A percentile compares a stretch with the other conserved stretches of the same genome.
Conservation (phyloP, 192 early-diverging fungal genomes). For the Funneliformis mosseae region DNA sequence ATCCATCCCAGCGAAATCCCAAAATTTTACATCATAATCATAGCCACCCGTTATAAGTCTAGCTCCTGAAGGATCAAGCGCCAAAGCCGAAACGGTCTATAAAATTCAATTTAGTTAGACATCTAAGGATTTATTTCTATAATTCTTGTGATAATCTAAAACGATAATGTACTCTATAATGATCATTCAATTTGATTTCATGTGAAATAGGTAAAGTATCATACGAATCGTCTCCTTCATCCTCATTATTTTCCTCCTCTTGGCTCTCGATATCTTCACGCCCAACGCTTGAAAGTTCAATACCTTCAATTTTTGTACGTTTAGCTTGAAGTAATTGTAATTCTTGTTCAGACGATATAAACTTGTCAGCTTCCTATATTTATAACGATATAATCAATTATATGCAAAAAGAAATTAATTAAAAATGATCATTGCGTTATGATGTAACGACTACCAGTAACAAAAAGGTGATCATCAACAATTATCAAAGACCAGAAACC, state of each 20-base stretch:
- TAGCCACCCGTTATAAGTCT: slow-evolving; percentile 77
- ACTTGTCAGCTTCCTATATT: neutral
- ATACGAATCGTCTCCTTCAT: slow-evolving; percentile 33
- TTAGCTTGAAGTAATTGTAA: neutral
- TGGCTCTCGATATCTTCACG: slow-evolving; percentile 46
- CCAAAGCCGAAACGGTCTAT: slow-evolving; percentile 75
- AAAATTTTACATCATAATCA: slow-evolving; percentile 82
- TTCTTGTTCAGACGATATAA: neutral
- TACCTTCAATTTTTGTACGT: neutral
- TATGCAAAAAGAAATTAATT: neutral
- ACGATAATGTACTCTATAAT: slow-evolving; percentile 54
- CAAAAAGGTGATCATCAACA: neutral
- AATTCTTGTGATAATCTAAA: neutral
- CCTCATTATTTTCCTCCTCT: slow-evolving; percentile 40
- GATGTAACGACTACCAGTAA: too few species aligned
- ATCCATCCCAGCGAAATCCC: slow-evolving; percentile 95
- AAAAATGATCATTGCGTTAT: neutral
- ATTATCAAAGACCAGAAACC: slow-evolving; percentile 12
- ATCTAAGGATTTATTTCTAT: neutral
- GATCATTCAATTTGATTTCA: slow-evolving; percentile 67
- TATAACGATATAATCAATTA: neutral
- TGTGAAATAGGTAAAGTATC: slow-evolving; percentile 66
- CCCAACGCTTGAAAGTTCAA: neutral
- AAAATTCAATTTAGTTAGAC: neutral
- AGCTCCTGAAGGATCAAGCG: slow-evolving; percentile 83